Evolutionary conservation across 495 filamentous ascomycete genomes (phyloP).

Genomic region (Rhypophila decipiens): DNA sequence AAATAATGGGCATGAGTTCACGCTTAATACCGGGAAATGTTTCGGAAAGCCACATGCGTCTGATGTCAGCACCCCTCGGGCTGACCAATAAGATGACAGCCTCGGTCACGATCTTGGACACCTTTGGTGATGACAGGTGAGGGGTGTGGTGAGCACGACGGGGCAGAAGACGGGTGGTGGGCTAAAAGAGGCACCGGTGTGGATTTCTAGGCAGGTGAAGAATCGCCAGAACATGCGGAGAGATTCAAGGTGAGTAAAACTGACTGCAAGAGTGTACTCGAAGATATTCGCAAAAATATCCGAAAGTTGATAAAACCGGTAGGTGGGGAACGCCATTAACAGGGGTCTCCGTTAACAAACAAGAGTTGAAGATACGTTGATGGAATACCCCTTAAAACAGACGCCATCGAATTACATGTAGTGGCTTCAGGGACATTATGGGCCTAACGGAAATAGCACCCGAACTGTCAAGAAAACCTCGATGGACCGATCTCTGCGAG

Average conservation of each 20-base stretch:
- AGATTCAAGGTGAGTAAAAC: neutral
- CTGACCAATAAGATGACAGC: constrained; percentile 17
- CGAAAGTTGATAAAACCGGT: neutral
- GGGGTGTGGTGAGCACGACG: neutral
- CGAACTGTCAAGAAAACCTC: no score
- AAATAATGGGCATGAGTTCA: no score
- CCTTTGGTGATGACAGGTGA: neutral
- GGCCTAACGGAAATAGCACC: no score
- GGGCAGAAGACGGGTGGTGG: constrained; percentile 1
- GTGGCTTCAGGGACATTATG: no score
- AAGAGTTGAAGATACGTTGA: neutral
- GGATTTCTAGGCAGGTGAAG: neutral
- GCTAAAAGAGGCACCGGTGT: constrained; percentile 1
- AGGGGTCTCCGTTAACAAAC: no score
- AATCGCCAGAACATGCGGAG: constrained; percentile 1
- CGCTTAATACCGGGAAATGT: constrained; percentile 5
- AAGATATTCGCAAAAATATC: neutral
- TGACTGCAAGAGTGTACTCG: neutral
- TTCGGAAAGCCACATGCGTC: constrained; percentile 25
- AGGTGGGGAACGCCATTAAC: neutral
- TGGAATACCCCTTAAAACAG: neutral
- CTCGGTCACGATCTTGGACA: constrained; percentile 11
- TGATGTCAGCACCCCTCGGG: constrained; percentile 21
- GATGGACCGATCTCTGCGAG: no score
- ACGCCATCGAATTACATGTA: neutral